Evolutionary conservation across 1,284 basidiomycete species (phyloP).

Genomic region (Trichosporon faecale): DNA sequence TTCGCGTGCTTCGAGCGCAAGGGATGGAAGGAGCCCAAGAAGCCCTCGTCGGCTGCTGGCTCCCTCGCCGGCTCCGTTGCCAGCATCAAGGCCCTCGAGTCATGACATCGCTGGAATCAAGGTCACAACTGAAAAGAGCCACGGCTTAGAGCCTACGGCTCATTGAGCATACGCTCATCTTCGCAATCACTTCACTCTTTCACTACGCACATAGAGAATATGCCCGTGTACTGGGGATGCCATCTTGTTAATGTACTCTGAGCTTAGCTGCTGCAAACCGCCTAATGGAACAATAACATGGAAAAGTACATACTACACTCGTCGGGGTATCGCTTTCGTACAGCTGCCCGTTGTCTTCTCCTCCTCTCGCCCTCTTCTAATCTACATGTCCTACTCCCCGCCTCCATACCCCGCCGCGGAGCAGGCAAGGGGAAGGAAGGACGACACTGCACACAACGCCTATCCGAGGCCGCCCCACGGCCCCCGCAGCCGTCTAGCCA

Average conservation of each 20-base stretch:
- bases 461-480: constrained; percentile 60
- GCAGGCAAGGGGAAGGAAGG: too few species aligned
- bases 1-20: constrained; percentile 78
- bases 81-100: constrained; percentile 11
- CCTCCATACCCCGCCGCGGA: too few species aligned
- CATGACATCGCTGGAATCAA: constrained; percentile 4
- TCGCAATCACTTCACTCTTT: background rate
- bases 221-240: background rate
- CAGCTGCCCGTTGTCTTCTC: background rate
- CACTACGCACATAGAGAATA: background rate
- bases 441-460: background rate
- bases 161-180: background rate
- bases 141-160: too few species aligned
- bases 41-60: background rate
- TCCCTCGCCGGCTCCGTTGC: background rate
- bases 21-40: constrained; percentile 45
- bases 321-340: background rate
- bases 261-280: background rate
- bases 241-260: background rate
- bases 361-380: background rate
- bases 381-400: background rate
- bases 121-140: background rate
- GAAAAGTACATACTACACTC: background rate
- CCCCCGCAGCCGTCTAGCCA: constrained; percentile 90
- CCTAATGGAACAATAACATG: background rate